Base-by-base conservation (phyloP, 2,329 filamentous ascomycete species). In the Xylariales sp. region DNA sequence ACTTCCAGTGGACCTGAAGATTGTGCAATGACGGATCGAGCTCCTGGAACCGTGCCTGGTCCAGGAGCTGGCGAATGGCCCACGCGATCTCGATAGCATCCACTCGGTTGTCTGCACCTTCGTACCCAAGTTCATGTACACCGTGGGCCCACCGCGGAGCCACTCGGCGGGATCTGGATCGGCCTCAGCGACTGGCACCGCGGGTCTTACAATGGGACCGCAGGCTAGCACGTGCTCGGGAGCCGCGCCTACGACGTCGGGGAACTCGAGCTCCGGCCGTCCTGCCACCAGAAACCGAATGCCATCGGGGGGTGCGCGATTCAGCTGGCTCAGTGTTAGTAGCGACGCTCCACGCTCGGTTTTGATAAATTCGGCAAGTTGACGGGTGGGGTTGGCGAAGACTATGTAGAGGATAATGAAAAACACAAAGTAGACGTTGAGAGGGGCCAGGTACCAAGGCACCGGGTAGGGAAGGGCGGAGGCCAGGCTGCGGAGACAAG, bases 131-230 rank as follows among this genome's bases (percentile, higher is more conserved):
- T 47, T 50, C n/a, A 48, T 41, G 17, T 48, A 34, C 2, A 50
- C 35, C 2, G 47, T 48, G 15, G 47, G 45, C 5, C 38, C 36
- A 6, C 24, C 20, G 20, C 35, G 32, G 5, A 50, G 43, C 45
- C 45, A 50, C 14, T 38, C 24, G 6, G 42, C 33, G 10, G 48
- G 24, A 8, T 34, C 38, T 0, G 63, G 53, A 29, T 76, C 70
- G 3, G 61, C 53, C 13, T 63, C 53, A n/a, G 50, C 40, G 0
- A 69, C 56, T 0, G 64, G 47, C 2, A 50, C 43, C 1, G 56
- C 52, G 0, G 63, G 58, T 0, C 70, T 51, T 0, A 72, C 46
- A 6, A 76, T 72, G 0, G 73, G 72, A 2, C 47, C 47, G 29
- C 43, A 46, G 24, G 40, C 39, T 6, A 42, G 38, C 11, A 50